Base-by-base conservation (phyloP, 805 yeast genomes). In the Peterozyma xylosa region DNA sequence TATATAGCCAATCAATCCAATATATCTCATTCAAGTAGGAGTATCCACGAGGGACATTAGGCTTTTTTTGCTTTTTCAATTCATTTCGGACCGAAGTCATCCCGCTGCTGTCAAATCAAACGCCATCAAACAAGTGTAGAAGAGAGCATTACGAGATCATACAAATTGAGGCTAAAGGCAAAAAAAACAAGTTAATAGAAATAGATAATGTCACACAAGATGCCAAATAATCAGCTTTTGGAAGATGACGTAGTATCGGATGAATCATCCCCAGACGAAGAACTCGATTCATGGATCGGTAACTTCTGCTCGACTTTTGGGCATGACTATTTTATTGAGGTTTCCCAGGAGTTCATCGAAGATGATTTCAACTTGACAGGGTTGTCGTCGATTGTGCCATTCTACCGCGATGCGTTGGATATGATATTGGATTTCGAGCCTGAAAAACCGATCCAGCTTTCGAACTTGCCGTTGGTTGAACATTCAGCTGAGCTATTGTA, bases 341-440 rank as follows among this genome's bases (percentile, higher is more conserved):
- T 93, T 5, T 74, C 89, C 1, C 88, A 86, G 39, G 96, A 88
- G 41, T 93, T 89, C 62, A 87, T 93, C 48, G 97, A 90, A 55
- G 99, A 93, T 63, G 98, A 93, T 53, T 93, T 93, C 72, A 93
- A 93, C 59, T 72, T 93, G 55, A 90, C 98, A 1, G 97, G 98
- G 1, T 71, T 93, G 42, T 73, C 84, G 30, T 75, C 82, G 51
- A 79, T 86, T 46, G 96, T 93, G 9, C 96, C 97, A 3, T 86
- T 82, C 59, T 93, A 90, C 62, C 70, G 91, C 56, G 96, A 89
- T 57, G 96, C 98, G 1, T 67, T 91, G 49, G 96, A 91, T 63
- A 74, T 91, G 53, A 87, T 93, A 47, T 69, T 91, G 50, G 99
- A 91, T 62, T 74, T 88, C 50, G 97, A 86, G 58, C 80, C 78